Evolutionary conservation across 345 rosid species (phyloP).

Genomic region (Euclidium syriacum): DNA sequence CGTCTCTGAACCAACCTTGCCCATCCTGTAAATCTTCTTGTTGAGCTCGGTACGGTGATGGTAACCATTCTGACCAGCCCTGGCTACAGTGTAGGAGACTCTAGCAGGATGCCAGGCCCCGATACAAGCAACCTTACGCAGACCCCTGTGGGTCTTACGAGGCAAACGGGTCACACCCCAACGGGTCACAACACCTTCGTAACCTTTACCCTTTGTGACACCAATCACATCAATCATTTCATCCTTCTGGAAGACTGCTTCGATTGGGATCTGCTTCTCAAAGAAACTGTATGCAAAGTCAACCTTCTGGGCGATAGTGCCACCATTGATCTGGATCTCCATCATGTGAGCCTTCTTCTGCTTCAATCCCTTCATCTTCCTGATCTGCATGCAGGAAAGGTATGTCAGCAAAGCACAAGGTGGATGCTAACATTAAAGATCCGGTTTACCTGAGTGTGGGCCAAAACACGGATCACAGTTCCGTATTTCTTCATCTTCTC

Average conservation of each 20-base stretch:
- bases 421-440: neutral
- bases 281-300: conserved; percentile 75
- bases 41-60: conserved; percentile 91
- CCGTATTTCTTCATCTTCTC: conserved; percentile 82
- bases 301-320: conserved; percentile 65
- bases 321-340: conserved; percentile 91
- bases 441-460: conserved; percentile 67
- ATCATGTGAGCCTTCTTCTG: conserved; percentile 89
- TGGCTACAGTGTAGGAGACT: conserved; percentile 87
- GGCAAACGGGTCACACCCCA: conserved; percentile 95
- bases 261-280: conserved; percentile 78
- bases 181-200: conserved; percentile 87
- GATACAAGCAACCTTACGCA: conserved; percentile 91
- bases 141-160: conserved; percentile 87
- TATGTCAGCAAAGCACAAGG: neutral
- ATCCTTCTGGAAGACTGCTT: conserved; percentile 81
- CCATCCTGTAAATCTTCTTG: conserved; percentile 78
- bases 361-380: conserved; percentile 87
- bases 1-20: conserved; percentile 58
- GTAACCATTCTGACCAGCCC: conserved; percentile 97
- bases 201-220: conserved; percentile 87
- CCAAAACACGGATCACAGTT: conserved; percentile 65
- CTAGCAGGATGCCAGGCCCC: conserved; percentile 98
- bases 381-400: conserved; percentile 37
- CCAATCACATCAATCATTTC: conserved; percentile 84